Base-by-base conservation (phyloP, 805 yeast genomes). In the Grigorovia jiainica region DNA sequence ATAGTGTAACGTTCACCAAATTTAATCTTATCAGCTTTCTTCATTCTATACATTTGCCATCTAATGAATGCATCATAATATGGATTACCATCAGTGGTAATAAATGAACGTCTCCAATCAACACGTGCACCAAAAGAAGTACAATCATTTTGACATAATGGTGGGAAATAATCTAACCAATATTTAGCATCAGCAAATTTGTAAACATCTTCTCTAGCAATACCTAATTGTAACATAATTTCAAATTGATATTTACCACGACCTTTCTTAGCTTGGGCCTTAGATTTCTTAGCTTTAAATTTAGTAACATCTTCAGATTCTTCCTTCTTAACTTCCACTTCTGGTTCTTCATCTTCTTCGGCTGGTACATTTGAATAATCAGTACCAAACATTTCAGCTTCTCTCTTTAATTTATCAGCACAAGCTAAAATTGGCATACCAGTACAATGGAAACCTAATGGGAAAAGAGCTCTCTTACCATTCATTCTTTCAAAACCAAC, bases 1-100 rank as follows among this genome's bases (percentile, higher is more conserved):
- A 92, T 86, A 52, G 98, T 92, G 72, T 87, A 86, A 70, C 98
- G 82, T 71, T 90, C 95, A 65, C 98, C 98, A 54, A 92, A 92
- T 71, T 90, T 92, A 69, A 92, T 87, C 68, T 87, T 90, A 49
- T 90, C 95, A 45, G 73, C 67, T 37, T 77, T 87, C 70, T 79
- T 85, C 63, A 92, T 78, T 60, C 81, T 72, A 67, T 81, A 86
- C 78, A 92, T 85, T 67, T 87, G 95, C 98, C 98, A 92, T 71
- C 90, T 79, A 43, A 90, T 80, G 60, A 92, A 92, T 7, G 95
- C 78, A 62, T 92, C 97, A 59, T 87, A 92, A 74, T 84, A 92
- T 34, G 92, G 94, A 64, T 92, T 92, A 61, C 79, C 83, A 57
- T 90, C 97, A 23, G 98, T 92, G 50, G 98, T 92, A 53, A 92